Base-by-base conservation (phyloP, 257 asterid species). In the Rehmannia glutinosa region DNA sequence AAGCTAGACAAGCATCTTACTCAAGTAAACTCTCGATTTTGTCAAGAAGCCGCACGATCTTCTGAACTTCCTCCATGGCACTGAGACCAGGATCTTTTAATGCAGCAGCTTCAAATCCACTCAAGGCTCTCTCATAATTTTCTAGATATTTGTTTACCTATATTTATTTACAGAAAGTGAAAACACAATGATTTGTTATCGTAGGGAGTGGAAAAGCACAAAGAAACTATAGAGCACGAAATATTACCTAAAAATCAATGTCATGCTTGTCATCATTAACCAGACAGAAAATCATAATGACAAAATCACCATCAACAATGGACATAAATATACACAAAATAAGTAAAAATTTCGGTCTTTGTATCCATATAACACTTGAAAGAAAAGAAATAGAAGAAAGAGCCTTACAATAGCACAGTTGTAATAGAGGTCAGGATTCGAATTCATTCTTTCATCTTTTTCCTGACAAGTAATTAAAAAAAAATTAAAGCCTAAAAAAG, bases 21-120 rank as follows among this genome's bases (percentile, higher is more conserved):
- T 67, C 74, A 42, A 90, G 81, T 65, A 82, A 77, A 66, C 68
- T 77, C 53, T 85, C 92, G 66, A 91, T 74, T 72, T 83, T 91
- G 69, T 88, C 97, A 63, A 93, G 95, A 64, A 88, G 92, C 63
- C 62, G 75, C 68, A 88, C 82, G 56, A 83, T 82, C 77, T 79
- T 87, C 46, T 79, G 81, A 77, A 82, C 89, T 82, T 88, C 97
- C 72, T 83, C 94, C 45, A 66, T 62, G 33, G 97, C 95, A 81
- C 71, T 77, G 51, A 93, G 90, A 69, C 92, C 77, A 75, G 99
- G 99, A 80, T 93, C 97, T 85, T 80, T 86, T 42, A 84, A 64
- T 36, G 97, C 89, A 78, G 99, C 99, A 75, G 99, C 97, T 85
- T 90, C 96, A 81, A 93, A 93, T 77, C 99, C 97, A 78, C 87